Evolutionary conservation across 352 stramenopile genomes (phyloP).

Genomic region (Poterioochromonas sp.): DNA sequence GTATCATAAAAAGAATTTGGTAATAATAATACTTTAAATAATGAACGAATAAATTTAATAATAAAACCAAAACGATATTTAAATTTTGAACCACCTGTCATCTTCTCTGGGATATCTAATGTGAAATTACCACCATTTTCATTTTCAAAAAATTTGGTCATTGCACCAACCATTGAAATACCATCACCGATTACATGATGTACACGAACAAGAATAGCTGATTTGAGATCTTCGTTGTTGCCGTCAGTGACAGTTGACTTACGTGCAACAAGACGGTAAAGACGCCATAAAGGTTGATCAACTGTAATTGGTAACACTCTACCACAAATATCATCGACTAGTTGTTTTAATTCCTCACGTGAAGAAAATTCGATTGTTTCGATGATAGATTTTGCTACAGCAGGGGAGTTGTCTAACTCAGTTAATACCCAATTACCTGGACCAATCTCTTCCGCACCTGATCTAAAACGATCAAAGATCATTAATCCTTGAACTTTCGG

Average conservation of each 20-base stretch:
- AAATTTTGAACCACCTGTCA: not conserved
- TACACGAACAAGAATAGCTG: slow-evolving; percentile 35
- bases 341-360: not conserved
- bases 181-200: slow-evolving; percentile 43
- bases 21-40: slow-evolving; percentile 20
- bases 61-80: slow-evolving; percentile 11
- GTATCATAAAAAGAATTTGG: slow-evolving; percentile 17
- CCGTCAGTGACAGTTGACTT: no score
- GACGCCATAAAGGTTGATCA: not conserved
- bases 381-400: not conserved
- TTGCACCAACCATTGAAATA: slow-evolving; percentile 34
- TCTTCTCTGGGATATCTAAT: slow-evolving; percentile 31
- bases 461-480: not conserved
- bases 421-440: not conserved
- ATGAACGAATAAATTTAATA: slow-evolving; percentile 29
- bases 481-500: not conserved
- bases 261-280: not conserved
- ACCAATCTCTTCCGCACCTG: not conserved
- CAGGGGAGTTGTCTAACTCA: not conserved
- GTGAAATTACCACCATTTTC: not conserved
- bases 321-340: not conserved
- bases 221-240: not conserved
- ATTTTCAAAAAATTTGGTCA: slow-evolving; percentile 31
- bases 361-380: no score
- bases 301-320: not conserved